Base-by-base conservation (phyloP, 73 alveolate species). In the Blepharisma stoltei region DNA sequence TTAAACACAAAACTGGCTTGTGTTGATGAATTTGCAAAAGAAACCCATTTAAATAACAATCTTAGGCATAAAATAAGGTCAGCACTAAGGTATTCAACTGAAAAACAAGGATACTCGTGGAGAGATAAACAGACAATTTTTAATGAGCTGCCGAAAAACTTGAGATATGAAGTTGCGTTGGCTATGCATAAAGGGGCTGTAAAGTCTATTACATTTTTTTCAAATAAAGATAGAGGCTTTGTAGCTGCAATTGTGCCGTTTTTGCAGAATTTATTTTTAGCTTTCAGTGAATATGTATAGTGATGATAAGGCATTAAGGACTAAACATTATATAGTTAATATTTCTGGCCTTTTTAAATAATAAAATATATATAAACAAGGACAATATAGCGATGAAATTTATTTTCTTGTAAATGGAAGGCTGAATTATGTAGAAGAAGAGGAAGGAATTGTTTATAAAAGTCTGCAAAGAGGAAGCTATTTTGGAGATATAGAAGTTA, bases 381-480 rank as follows among this genome's bases (percentile, higher is more conserved):
- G 84, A 44, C 78, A 81, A 38, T 68, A 77, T 55, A 83, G 89
- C 5, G 86, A 81, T 81, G 68, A 81, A 71, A 85, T 84, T 20
- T 84, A 84, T 52, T 84, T 84, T 52, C 68, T 84, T 1, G 81
- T 80, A 1, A 75, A 81, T 77, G 92, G 92, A 11, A 84, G 83
- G 70, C 81, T 84, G 25, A 84, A 71, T 55, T 79, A 79, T 78
- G 77, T 78, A 4, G 55, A 69, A 6, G 88, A 90, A 44, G 85
- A 65, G 6, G 71, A 84, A 21, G 54, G 67, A 8, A 70, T 60
- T 52, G 75, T 73, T 7, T 78, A 69, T 27, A 80, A 78, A 52
- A 65, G 88, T 23, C 54, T 79, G 54, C 80, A 79, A 53, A 67
- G 80, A 48, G 92, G 92, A n/a, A 70, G 79, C 68, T 84, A 84